These are phyloP conservation scores for Suhomyces xylopsoci DNA, from an alignment of 805 yeast genomes.

Conservation along the genomic window DNA sequence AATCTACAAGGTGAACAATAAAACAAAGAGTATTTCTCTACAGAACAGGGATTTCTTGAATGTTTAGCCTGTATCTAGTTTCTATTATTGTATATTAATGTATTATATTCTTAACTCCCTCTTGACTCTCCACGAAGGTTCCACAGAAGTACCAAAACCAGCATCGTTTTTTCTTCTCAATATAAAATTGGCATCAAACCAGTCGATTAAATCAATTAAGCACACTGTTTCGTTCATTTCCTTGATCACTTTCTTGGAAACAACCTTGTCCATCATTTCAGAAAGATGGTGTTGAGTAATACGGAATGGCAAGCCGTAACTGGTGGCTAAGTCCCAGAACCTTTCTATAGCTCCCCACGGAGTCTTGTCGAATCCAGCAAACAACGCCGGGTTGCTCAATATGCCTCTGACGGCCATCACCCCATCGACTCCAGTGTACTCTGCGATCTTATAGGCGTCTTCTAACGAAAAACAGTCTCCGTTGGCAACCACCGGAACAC, in stretches of 20 bases:
- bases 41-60: slow-evolving; percentile 55
- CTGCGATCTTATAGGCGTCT: slow-evolving; percentile 63
- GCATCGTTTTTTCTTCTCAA: slow-evolving; percentile 64
- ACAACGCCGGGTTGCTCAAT: slow-evolving; percentile 81
- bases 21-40: slow-evolving; percentile 80
- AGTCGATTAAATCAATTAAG: slow-evolving; percentile 68
- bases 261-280: slow-evolving; percentile 70
- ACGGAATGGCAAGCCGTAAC: slow-evolving; percentile 82
- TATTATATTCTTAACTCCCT: slow-evolving; percentile 3
- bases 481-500: slow-evolving; percentile 88
- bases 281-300: slow-evolving; percentile 83
- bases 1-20: slow-evolving; percentile 87
- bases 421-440: slow-evolving; percentile 78
- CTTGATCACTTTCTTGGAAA: slow-evolving; percentile 30
- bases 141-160: slow-evolving; percentile 60
- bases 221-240: slow-evolving; percentile 61
- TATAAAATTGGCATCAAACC: slow-evolving; percentile 71
- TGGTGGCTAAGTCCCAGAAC: slow-evolving; percentile 74
- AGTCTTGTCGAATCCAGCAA: slow-evolving; percentile 66
- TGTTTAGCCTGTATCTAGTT: background rate
- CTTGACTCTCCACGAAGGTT: slow-evolving; percentile 26
- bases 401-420: slow-evolving; percentile 95
- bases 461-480: slow-evolving; percentile 82
- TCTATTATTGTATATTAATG: background rate
- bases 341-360: slow-evolving; percentile 92